A percentile compares a stretch with the other conserved stretches of the same genome.
Conservation (phyloP, 768 basidiomycete genomes). For the Mycena rosella region DNA sequence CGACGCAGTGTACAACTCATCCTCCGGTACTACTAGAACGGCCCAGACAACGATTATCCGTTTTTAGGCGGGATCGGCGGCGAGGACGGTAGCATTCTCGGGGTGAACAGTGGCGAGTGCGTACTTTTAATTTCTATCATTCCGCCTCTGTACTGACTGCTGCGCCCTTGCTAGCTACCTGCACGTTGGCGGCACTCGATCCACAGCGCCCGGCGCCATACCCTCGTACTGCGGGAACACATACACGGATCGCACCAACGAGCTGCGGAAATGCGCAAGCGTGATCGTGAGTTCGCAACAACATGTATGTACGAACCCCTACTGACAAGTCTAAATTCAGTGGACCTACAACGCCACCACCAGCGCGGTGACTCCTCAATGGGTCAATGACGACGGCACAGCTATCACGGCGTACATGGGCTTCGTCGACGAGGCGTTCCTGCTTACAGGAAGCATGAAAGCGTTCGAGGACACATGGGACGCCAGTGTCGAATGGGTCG, state of each 20-base stretch:
- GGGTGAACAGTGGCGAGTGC: slow-evolving; percentile 17
- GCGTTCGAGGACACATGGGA: slow-evolving; percentile 25
- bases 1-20: too few relatives aligned
- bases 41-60: slow-evolving; percentile 20
- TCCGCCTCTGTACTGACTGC: background rate
- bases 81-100: slow-evolving; percentile 16
- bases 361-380: slow-evolving; percentile 23
- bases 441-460: slow-evolving; percentile 21
- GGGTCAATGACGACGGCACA: slow-evolving; percentile 24
- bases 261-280: slow-evolving; percentile 25
- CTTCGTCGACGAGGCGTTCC: slow-evolving; percentile 11
- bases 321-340: background rate
- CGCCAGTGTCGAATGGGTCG: slow-evolving; percentile 23
- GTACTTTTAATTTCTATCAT: background rate
- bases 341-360: slow-evolving; percentile 21
- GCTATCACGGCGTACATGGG: slow-evolving; percentile 12
- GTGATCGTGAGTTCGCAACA: slow-evolving; percentile 20
- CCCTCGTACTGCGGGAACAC: slow-evolving; percentile 28
- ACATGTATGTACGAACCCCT: too few relatives aligned
- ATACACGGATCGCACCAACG: slow-evolving; percentile 21
- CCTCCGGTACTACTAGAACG: slow-evolving; percentile 14
- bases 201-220: slow-evolving; percentile 3
- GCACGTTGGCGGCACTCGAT: slow-evolving; percentile 8
- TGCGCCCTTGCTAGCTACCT: slow-evolving; percentile 22
- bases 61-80: slow-evolving; percentile 29